A percentile compares a stretch with the other conserved stretches of the same genome.
phyloP scores from a whole-genome alignment of 2,329 filamentous ascomycete species.

The Diaporthe longicolla region DNA sequence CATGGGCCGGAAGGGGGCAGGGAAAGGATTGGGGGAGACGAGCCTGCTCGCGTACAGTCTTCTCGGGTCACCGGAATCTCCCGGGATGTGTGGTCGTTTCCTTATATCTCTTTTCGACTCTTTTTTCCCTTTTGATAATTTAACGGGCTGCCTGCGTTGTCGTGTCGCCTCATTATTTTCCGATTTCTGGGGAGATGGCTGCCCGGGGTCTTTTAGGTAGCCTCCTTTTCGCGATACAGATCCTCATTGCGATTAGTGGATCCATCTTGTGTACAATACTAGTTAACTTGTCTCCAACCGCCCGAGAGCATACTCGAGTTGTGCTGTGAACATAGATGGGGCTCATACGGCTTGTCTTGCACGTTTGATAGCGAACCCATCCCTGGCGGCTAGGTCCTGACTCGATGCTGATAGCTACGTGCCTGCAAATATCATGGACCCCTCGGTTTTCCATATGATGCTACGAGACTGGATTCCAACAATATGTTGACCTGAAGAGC shows the following conservation, averaged over 20 bases:
- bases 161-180: slow-evolving; percentile 39
- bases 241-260: slow-evolving; percentile 39
- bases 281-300: slow-evolving; percentile 41
- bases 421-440: neutral
- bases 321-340: neutral
- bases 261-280: slow-evolving; percentile 43
- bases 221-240: slow-evolving; percentile 38
- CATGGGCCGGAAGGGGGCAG: slow-evolving; percentile 14
- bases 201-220: slow-evolving; percentile 38
- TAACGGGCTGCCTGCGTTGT: slow-evolving; percentile 42
- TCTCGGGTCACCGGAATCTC: slow-evolving; percentile 36
- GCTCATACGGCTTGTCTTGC: neutral
- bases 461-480: neutral
- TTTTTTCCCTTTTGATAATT: slow-evolving; percentile 42
- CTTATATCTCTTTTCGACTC: slow-evolving; percentile 43
- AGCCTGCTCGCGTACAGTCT: slow-evolving; percentile 39
- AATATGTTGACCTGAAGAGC: neutral
- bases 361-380: neutral
- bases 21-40: slow-evolving; percentile 4
- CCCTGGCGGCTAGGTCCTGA: neutral
- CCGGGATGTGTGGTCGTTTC: slow-evolving; percentile 38
- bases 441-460: neutral
- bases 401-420: neutral
- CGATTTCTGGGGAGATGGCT: slow-evolving; percentile 27
- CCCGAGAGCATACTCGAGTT: neutral